phyloP scores from a whole-genome alignment of 441 rosid species.

The Breynia disticha region DNA sequence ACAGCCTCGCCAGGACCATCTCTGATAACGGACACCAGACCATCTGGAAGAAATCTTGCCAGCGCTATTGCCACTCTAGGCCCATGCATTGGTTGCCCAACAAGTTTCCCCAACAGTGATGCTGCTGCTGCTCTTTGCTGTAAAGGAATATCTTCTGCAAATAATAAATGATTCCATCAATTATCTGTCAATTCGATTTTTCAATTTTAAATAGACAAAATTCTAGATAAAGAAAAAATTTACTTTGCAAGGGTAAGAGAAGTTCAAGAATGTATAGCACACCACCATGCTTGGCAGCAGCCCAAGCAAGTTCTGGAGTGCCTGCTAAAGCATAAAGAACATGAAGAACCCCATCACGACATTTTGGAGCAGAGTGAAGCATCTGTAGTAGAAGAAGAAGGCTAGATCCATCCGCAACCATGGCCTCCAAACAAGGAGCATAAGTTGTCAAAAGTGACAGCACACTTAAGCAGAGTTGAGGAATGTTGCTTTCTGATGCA shows the following conservation, averaged over 20 bases:
- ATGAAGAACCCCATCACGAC: slow-evolving; percentile 96
- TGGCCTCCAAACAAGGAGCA: slow-evolving; percentile 98
- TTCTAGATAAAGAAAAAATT: slow-evolving; percentile 15
- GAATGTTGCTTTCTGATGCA: slow-evolving; percentile 75
- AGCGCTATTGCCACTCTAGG: slow-evolving; percentile 98
- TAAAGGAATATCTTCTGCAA: slow-evolving; percentile 90
- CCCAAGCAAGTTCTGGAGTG: slow-evolving; percentile 99
- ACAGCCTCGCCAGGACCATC: slow-evolving; percentile 99
- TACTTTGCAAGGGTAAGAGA: slow-evolving; percentile 89
- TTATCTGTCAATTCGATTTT: slow-evolving; percentile 8
- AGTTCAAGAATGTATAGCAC: slow-evolving; percentile 96
- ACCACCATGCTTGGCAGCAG: slow-evolving; percentile 99
- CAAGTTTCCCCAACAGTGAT: slow-evolving; percentile 92
- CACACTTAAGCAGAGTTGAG: slow-evolving; percentile 83
- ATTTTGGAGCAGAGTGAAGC: slow-evolving; percentile 87
- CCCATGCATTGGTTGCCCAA: slow-evolving; percentile 99
- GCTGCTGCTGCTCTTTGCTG: slow-evolving; percentile 98
- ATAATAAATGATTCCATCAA: slow-evolving; percentile 22
- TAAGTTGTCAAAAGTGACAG: slow-evolving; percentile 90
- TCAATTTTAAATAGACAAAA: slow-evolving; percentile 16
- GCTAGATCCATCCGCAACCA: slow-evolving; percentile 99
- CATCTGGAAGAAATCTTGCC: slow-evolving; percentile 97
- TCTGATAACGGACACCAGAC: slow-evolving; percentile 84
- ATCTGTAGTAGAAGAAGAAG: slow-evolving; percentile 92
- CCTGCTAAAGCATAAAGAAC: slow-evolving; percentile 99